Base-by-base conservation (phyloP, 2,329 filamentous ascomycete genomes). In the Pyrenochaeta sp. region DNA sequence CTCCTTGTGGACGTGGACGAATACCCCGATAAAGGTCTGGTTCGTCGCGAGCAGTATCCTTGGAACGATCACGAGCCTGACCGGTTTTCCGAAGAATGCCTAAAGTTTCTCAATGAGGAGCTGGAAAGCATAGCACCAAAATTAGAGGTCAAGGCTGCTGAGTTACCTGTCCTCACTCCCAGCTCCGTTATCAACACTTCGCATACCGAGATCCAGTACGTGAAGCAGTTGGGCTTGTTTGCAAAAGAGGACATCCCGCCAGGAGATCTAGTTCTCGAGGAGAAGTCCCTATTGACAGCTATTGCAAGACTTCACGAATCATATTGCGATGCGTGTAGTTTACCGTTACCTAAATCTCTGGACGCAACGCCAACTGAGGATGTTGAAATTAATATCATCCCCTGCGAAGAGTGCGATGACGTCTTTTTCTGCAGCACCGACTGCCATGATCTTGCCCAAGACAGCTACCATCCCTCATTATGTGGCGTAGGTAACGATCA, bases 291-390 rank as follows among this genome's bases (percentile, higher is more conserved):
- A 7, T 81, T 99, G 40, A 97, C 93, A 1, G 93, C 92, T 45
- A 95, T 94, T 67, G 95, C 95, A 73, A 88, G 92, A 30, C 85
- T 95, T 12, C 92, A 96, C 73, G 93, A 96, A 61, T 84, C 90
- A 4, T 85, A 94, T 30, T 98, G 94, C 77, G 94, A 98, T 77
- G 93, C 93, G 13, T 98, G 94, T 76, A 92, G 92, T 68, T 84
- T 85, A 7, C 86, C 87, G 25, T 84, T 96, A 5, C 91, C 91
- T 0, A 71, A 67, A 13, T 56, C 65, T 4, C 56, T 34, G 8
- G 50, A 52, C 13, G 54, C 59, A 2, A 56, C 57, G 15, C 19
- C 61, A 1, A 27, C 46, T 15, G 40, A 50, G 10, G 54, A 60
- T n/a, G 50, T 46, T 13, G 54, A 52, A 19, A 19, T 13, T 5